These are phyloP conservation scores for Mycena galopus DNA, from an alignment of 768 basidiomycete species.

Conservation along the genomic window DNA sequence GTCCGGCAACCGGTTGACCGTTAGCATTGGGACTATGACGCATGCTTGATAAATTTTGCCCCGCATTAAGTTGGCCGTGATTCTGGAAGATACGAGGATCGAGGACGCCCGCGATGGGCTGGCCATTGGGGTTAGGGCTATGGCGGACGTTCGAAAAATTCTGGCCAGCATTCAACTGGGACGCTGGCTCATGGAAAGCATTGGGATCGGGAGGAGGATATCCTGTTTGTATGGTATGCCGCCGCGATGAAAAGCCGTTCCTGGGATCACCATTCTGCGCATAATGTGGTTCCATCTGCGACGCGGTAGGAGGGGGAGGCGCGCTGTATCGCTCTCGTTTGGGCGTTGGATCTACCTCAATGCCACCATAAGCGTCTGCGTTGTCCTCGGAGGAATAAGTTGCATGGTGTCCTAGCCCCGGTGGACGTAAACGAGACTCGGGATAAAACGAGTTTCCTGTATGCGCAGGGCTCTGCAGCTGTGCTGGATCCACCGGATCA, in stretches of 20 bases:
- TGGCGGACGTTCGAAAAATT: not conserved
- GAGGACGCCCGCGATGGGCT: not conserved
- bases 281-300: conserved; percentile 7
- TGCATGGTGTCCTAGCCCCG: not conserved
- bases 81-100: conserved; percentile 20
- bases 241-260: not conserved
- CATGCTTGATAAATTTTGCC: conserved; percentile 11
- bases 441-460: conserved; percentile 8
- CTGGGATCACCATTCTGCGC: not conserved
- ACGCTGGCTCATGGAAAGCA: not conserved
- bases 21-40: conserved; percentile 2
- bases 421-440: not conserved
- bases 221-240: conserved; percentile 12
- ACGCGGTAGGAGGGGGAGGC: conserved; percentile 4
- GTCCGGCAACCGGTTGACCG: not conserved
- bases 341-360: conserved; percentile 14
- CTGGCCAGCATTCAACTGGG: conserved; percentile 11
- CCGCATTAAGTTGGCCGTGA: conserved; percentile 3
- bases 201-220: conserved; percentile 10
- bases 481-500: conserved; percentile 13
- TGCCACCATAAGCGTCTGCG: conserved; percentile 31
- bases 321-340: conserved; percentile 20
- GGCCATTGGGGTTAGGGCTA: conserved; percentile 9
- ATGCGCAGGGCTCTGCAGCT: not conserved
- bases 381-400: conserved; percentile 20